These are phyloP conservation scores for Trichoderma asperellum DNA, from an alignment of 2,329 filamentous ascomycete genomes.

Conservation along the genomic window DNA sequence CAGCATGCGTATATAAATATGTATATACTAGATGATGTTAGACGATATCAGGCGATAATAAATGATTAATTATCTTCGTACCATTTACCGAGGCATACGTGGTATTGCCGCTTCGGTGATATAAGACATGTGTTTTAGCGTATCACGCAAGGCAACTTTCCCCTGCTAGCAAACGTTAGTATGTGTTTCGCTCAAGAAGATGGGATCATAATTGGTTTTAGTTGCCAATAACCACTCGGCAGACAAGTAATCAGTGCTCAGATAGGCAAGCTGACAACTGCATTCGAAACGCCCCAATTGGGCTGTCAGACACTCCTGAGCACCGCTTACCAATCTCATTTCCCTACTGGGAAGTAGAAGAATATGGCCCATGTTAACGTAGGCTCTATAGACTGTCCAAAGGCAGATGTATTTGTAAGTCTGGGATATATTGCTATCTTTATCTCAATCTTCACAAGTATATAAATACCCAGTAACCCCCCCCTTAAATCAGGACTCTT, in stretches of 20 bases:
- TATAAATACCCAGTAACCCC: not conserved
- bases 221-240: not conserved
- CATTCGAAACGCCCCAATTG: not conserved
- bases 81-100: not conserved
- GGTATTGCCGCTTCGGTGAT: not conserved
- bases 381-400: not conserved
- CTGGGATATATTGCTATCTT: not conserved
- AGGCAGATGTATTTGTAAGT: not conserved
- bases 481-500: not conserved
- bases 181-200: not conserved
- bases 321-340: not conserved
- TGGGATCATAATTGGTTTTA: not conserved
- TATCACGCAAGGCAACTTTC: not conserved
- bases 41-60: not conserved
- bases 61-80: not conserved
- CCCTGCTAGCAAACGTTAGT: not conserved
- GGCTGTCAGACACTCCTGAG: not conserved
- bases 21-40: not conserved
- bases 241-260: not conserved
- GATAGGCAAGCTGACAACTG: not conserved
- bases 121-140: not conserved
- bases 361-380: not conserved
- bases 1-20: not conserved
- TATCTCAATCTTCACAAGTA: not conserved
- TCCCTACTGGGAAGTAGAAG: not conserved